Evolutionary conservation across 108 stramenopile species (phyloP).

Genomic region (Nannochloropsis oceanica): DNA sequence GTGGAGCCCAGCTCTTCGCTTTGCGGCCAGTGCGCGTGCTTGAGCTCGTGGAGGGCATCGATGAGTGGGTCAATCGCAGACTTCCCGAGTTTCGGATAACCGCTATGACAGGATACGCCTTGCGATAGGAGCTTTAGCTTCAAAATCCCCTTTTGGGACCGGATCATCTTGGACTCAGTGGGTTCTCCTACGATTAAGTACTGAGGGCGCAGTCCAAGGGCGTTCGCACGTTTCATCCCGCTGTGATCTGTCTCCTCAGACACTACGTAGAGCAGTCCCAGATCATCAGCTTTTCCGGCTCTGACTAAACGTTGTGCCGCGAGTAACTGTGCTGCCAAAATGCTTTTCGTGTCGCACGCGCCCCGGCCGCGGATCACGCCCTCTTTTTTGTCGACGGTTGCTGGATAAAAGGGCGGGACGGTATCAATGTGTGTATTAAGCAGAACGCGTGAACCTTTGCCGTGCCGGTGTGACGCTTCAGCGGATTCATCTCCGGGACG

Average conservation of each 20-base stretch:
- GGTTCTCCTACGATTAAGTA: conserved; percentile 29
- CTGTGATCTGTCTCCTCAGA: conserved; percentile 35
- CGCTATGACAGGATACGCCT: conserved; percentile 31
- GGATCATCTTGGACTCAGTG: conserved; percentile 1
- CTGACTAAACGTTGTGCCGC: conserved; percentile 25
- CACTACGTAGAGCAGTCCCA: conserved; percentile 31
- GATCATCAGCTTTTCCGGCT: not conserved
- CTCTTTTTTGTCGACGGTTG: not conserved
- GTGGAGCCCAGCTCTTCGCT: conserved; percentile 31
- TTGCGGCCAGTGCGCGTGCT: conserved; percentile 8
- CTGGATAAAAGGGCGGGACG: not conserved
- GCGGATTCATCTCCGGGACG: not conserved
- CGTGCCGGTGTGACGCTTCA: not conserved
- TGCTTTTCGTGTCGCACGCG: conserved; percentile 24
- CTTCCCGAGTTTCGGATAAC: conserved; percentile 19
- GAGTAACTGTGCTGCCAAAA: conserved; percentile 2
- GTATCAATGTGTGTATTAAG: conserved; percentile 35
- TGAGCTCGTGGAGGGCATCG: conserved; percentile 13
- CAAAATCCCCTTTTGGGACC: conserved; percentile 29
- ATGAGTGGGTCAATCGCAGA: conserved; percentile 22
- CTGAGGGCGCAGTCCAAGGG: conserved; percentile 14
- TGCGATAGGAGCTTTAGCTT: conserved; percentile 6
- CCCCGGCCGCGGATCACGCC: conserved; percentile 20
- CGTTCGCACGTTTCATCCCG: conserved; percentile 27
- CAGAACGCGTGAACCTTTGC: conserved; percentile 16